Evolutionary conservation across 345 rosid species (phyloP).

Genomic region (Acer yangbiense): DNA sequence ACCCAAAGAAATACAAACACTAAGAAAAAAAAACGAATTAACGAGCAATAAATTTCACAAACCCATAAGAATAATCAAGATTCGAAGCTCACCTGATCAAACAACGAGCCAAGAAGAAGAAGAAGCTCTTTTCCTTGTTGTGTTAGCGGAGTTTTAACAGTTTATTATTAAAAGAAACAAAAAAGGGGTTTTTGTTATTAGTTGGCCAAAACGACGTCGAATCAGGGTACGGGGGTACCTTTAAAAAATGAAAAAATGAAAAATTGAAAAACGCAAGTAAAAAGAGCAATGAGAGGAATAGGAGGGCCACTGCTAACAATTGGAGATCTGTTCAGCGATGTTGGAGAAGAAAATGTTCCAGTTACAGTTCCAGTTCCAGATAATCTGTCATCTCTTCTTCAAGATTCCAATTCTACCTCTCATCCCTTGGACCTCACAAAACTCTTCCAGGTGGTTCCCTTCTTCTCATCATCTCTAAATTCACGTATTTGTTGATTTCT

Average conservation of each 20-base stretch:
- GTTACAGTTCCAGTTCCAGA: conserved; percentile 10
- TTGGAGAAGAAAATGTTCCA: conserved; percentile 43
- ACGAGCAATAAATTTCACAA: not conserved
- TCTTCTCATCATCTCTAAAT: not conserved
- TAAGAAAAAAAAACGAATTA: not conserved
- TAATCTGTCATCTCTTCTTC: conserved; percentile 18
- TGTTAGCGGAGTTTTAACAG: too few relatives aligned
- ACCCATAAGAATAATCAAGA: conserved; percentile 4
- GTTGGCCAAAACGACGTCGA: not conserved
- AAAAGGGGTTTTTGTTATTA: too few relatives aligned
- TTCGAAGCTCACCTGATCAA: conserved; percentile 10
- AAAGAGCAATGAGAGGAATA: conserved; percentile 57
- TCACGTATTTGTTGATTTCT: too few relatives aligned
- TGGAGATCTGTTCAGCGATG: conserved; percentile 80
- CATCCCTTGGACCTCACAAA: conserved; percentile 55
- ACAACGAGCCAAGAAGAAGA: not conserved
- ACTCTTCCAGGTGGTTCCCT: conserved; percentile 63
- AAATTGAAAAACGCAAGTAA: not conserved
- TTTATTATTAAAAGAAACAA: too few relatives aligned
- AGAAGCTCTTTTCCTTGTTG: too few relatives aligned
- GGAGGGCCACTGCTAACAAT: conserved; percentile 84
- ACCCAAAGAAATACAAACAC: not conserved
- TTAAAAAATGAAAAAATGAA: not conserved
- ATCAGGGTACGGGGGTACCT: not conserved
- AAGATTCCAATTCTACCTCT: conserved; percentile 17